Percentiles rank a stretch among this genome's conserved stretches.
These are phyloP conservation scores for Phellinidium pouzarii DNA, from an alignment of 1,284 basidiomycete genomes.

Conservation along the genomic window DNA sequence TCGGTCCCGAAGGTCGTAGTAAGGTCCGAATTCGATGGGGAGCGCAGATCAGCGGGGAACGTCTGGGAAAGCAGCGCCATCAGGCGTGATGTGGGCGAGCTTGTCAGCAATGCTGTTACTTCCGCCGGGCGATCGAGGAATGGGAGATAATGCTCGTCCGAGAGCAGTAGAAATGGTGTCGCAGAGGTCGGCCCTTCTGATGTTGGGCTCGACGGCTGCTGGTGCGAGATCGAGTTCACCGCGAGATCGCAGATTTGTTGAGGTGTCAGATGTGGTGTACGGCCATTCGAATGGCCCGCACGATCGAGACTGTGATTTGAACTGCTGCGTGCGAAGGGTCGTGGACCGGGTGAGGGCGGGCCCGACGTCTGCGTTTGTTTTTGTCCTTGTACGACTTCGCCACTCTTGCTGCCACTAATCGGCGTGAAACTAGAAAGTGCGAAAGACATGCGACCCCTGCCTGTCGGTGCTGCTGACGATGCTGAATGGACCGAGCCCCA, in stretches of 20 bases:
- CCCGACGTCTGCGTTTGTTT: not conserved
- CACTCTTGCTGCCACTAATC: slow-evolving; percentile 14
- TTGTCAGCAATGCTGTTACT: slow-evolving; percentile 27
- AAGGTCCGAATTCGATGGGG: not conserved
- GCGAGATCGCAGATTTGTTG: slow-evolving; percentile 25
- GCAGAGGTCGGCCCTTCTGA: slow-evolving; percentile 14
- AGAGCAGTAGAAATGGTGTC: slow-evolving; percentile 26
- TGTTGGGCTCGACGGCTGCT: slow-evolving; percentile 13
- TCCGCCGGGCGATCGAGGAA: slow-evolving; percentile 30
- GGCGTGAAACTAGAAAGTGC: slow-evolving; percentile 26
- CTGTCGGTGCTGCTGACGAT: slow-evolving; percentile 12
- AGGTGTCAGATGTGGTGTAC: slow-evolving; percentile 21
- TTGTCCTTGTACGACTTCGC: slow-evolving; percentile 1
- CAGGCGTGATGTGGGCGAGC: slow-evolving; percentile 26
- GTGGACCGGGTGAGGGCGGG: slow-evolving; percentile 7
- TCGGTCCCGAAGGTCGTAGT: slow-evolving; percentile 16
- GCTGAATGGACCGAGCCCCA: slow-evolving; percentile 20
- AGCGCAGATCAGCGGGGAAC: slow-evolving; percentile 22
- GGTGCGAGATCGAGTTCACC: slow-evolving; percentile 18
- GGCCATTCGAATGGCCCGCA: slow-evolving; percentile 10
- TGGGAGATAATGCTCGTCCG: slow-evolving; percentile 28
- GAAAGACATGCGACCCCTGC: slow-evolving; percentile 24
- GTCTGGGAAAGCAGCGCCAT: slow-evolving; percentile 29
- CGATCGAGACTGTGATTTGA: slow-evolving; percentile 18
- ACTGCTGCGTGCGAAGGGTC: slow-evolving; percentile 15